Conservation (phyloP, 352 stramenopile genomes). For the Peronospora farinosa region DNA sequence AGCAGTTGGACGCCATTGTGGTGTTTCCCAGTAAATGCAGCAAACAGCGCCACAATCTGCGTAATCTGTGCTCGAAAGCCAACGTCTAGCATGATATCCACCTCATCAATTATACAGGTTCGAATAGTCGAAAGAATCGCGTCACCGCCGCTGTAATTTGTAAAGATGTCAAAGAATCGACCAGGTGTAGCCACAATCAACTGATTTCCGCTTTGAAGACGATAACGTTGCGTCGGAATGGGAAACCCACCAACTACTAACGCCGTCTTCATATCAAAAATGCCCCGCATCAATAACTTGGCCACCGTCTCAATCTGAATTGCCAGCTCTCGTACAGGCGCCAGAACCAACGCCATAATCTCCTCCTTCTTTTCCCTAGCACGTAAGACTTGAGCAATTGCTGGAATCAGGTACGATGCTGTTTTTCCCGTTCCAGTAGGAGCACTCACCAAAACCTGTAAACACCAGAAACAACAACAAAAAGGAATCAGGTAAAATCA, state of each 20-base stretch:
- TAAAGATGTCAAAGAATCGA: constrained; percentile 49
- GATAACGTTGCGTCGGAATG: constrained; percentile 60
- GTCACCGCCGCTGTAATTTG: constrained; percentile 27
- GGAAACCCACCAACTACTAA: constrained; percentile 59
- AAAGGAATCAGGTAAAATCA: not conserved
- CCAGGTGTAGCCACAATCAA: constrained; percentile 63
- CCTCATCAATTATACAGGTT: constrained; percentile 62
- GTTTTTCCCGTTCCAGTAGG: constrained; percentile 74
- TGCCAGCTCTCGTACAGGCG: constrained; percentile 61
- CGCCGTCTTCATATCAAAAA: constrained; percentile 59
- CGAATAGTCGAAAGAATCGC: constrained; percentile 17
- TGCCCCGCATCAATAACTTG: constrained; percentile 50
- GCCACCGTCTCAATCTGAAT: constrained; percentile 65
- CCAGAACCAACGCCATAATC: constrained; percentile 41
- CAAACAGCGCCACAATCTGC: constrained; percentile 40
- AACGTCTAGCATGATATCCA: constrained; percentile 64
- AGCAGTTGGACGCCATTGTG: constrained; percentile 33
- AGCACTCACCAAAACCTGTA: constrained; percentile 47
- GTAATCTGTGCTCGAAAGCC: constrained; percentile 48
- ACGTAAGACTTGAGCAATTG: constrained; percentile 36
- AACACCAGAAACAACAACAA: constrained; percentile 3
- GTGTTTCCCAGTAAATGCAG: not conserved
- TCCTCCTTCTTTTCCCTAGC: constrained; percentile 14
- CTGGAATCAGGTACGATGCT: constrained; percentile 53
- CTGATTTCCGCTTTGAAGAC: constrained; percentile 48